Base-by-base conservation (phyloP, 2,329 filamentous ascomycete genomes). In the Aspergillus novoparasiticus region DNA sequence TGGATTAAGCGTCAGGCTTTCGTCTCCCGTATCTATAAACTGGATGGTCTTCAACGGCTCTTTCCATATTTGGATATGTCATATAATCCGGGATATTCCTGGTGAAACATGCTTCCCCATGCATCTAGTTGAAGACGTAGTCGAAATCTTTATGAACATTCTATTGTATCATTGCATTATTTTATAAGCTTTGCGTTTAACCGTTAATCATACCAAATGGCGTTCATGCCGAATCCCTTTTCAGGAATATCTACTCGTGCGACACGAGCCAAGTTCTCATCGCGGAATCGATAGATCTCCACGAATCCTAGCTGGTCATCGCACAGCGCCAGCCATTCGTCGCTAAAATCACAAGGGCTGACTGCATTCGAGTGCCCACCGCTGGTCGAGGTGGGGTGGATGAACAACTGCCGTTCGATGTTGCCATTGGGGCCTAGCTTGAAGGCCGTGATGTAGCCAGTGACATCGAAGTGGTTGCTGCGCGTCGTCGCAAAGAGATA, bases 221-320 rank as follows among this genome's bases (percentile, higher is more conserved):
- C 92, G 79, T 96, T 96, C 93, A 96, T 96, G 1, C 92, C 92
- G 76, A 96, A 96, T 1, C 93, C 93, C n/a, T 91, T 91, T 81
- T 96, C 93, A 6, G 89, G 88, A 43, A 96, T 89, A 69, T 92
- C 88, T 66, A 91, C 82, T 66, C 91, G 84, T 19, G 92, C 92
- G 9, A 96, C 92, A 4, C 92, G 83, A 2, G 87, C 89, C 59
- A 96, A 79, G 70, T 90, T 92, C 82, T 95, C 92, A 63, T 93
- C 89, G 68, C 90, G 85, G 91, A 92, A 96, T 59, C 92, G 84
- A 76, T 96, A 96, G 61, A 96, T 91, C 81, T 96, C 93, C 23
- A 96, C 80, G 81, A 90, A 94, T 6, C 93, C 93, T 69, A 93
- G 87, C 80, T 96, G 90, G 73, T 96, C 93, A 72, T 96, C 93